Evolutionary conservation across 768 basidiomycete species (phyloP).

Genomic region (Mycena vulgaris): DNA sequence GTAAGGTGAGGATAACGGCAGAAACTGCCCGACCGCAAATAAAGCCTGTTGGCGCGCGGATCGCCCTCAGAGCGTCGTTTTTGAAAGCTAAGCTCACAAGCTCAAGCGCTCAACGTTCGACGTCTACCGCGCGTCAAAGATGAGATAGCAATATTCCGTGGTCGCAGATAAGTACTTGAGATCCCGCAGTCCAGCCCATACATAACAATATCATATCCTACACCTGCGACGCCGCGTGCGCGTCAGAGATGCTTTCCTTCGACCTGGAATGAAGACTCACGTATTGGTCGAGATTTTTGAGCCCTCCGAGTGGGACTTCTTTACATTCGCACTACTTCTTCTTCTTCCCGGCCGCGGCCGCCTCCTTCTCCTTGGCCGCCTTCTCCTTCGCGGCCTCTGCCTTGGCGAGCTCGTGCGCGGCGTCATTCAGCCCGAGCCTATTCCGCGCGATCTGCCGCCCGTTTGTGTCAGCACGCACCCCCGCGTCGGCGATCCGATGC

Average conservation of each 20-base stretch:
- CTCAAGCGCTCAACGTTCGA: too few species aligned
- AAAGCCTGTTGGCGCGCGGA: too few species aligned
- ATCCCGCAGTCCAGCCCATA: not conserved
- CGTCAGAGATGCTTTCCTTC: too few species aligned
- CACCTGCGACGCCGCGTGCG: not conserved
- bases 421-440: conserved; percentile 90
- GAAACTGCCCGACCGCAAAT: too few species aligned
- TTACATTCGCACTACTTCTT: not conserved
- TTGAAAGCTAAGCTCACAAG: too few species aligned
- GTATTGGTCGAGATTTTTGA: not conserved
- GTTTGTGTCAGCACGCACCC: too few species aligned
- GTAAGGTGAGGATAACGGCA: too few species aligned
- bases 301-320: not conserved
- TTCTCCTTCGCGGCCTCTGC: conserved; percentile 77
- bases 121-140: too few species aligned
- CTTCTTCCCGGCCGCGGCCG: conserved; percentile 33
- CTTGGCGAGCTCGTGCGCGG: conserved; percentile 86
- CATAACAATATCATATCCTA: conserved; percentile 2
- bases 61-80: too few species aligned
- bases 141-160: too few species aligned
- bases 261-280: not conserved
- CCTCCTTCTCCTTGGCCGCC: conserved; percentile 67
- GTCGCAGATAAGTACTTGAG: not conserved
- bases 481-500: conserved; percentile 15
- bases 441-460: conserved; percentile 89